These are phyloP conservation scores for Puccinia triticina DNA, from an alignment of 1,284 basidiomycete species.

Conservation along the genomic window DNA sequence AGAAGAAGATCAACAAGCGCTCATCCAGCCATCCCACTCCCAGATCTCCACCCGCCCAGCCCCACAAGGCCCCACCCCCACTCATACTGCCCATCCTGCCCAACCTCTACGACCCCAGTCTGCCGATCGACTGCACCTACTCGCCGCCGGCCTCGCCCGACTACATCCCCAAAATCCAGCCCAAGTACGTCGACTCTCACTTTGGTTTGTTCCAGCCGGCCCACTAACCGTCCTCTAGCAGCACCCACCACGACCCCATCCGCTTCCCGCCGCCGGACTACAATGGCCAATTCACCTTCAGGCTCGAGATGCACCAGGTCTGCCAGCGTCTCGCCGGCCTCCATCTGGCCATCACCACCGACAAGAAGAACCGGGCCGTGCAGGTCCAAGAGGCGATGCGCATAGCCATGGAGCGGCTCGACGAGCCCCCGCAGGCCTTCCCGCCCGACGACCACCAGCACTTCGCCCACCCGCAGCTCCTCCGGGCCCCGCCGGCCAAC, in stretches of 20 bases:
- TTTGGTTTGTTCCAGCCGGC: neutral
- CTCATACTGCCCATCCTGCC: conserved; percentile 24
- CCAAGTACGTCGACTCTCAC: neutral
- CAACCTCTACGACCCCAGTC: conserved; percentile 40
- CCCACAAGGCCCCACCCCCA: neutral
- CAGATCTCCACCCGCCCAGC: neutral
- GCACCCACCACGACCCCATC: neutral
- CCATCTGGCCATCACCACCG: conserved; percentile 40
- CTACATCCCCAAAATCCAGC: neutral
- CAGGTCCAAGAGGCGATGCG: conserved; percentile 46
- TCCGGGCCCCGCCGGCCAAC: neutral
- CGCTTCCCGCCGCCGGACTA: neutral
- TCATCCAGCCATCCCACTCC: conserved; percentile 9
- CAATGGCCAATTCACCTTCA: conserved; percentile 35
- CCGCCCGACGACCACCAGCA: neutral
- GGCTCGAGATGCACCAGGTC: conserved; percentile 34
- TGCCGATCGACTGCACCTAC: conserved; percentile 27
- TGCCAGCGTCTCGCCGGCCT: conserved; percentile 21
- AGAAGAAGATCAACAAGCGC: neutral
- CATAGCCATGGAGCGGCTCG: conserved; percentile 22
- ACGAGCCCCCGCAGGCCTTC: neutral
- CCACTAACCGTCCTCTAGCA: neutral
- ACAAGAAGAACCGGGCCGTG: conserved; percentile 30
- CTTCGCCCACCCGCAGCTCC: neutral
- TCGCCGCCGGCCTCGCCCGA: neutral